phyloP scores from a whole-genome alignment of 345 rosid genomes.

The Eucalyptus caleyi region DNA sequence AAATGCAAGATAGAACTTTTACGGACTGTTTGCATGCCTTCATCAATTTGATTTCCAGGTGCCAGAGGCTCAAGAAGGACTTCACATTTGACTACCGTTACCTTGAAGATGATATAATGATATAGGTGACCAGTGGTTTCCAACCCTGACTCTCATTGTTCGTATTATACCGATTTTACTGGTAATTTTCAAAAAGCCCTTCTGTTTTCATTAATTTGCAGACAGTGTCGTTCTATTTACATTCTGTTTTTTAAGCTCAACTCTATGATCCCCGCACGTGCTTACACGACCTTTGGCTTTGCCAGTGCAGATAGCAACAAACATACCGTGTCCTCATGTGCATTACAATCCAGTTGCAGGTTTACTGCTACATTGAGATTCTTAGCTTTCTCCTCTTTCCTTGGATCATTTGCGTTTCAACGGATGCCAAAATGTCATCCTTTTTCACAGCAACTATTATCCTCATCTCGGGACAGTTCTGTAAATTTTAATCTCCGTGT shows the following conservation, averaged over 20 bases:
- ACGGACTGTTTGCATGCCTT: neutral
- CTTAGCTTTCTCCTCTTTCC: neutral
- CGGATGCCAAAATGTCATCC: neutral
- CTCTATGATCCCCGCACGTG: neutral
- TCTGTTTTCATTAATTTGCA: neutral
- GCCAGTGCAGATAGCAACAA: neutral
- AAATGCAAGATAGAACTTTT: neutral
- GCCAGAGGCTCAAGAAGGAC: constrained; percentile 92
- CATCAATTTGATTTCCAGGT: constrained; percentile 32
- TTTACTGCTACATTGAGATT: neutral
- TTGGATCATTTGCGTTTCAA: neutral
- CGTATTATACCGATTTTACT: neutral
- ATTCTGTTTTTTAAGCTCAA: neutral
- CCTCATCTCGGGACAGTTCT: neutral
- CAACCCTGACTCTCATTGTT: neutral
- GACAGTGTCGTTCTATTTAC: neutral
- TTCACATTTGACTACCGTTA: constrained; percentile 85
- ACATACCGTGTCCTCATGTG: neutral
- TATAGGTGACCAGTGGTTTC: neutral
- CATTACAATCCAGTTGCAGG: neutral
- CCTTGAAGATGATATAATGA: constrained; percentile 81
- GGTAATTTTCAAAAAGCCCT: neutral
- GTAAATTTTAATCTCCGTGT: neutral
- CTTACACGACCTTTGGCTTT: neutral
- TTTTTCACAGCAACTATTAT: neutral